Evolutionary conservation across 2,329 filamentous ascomycete genomes (phyloP).

Genomic region (Neonectria ditissima): DNA sequence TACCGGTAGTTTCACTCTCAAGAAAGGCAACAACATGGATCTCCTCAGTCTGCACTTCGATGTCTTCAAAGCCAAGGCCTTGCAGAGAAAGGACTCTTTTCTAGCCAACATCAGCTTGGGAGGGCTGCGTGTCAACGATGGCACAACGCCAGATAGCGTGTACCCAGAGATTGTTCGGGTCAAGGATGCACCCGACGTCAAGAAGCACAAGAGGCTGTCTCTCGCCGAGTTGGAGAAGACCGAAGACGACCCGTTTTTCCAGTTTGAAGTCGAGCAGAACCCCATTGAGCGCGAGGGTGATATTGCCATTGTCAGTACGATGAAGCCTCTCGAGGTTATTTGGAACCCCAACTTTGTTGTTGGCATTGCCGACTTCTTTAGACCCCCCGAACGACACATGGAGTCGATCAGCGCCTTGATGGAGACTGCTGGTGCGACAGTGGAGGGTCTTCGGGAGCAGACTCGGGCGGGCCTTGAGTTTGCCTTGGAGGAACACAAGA

Average conservation of each 20-base stretch:
- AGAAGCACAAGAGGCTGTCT: slow-evolving; percentile 62
- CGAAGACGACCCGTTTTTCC: slow-evolving; percentile 84
- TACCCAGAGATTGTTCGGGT: slow-evolving; percentile 96
- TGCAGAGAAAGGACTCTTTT: slow-evolving; percentile 92
- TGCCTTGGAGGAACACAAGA: slow-evolving; percentile 97
- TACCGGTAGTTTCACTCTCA: slow-evolving; percentile 95
- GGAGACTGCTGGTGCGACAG: slow-evolving; percentile 94
- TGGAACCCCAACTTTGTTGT: slow-evolving; percentile 97
- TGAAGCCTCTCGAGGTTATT: slow-evolving; percentile 96
- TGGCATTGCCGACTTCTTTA: slow-evolving; percentile 94
- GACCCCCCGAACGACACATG: slow-evolving; percentile 96
- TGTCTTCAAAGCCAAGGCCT: slow-evolving; percentile 88
- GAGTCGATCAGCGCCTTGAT: slow-evolving; percentile 96
- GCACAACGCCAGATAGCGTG: slow-evolving; percentile 89
- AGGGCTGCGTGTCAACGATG: slow-evolving; percentile 93
- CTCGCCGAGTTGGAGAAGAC: slow-evolving; percentile 65
- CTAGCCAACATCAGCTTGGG: slow-evolving; percentile 90
- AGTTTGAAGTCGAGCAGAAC: slow-evolving; percentile 92
- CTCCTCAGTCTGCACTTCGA: slow-evolving; percentile 94
- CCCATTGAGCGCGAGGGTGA: slow-evolving; percentile 94
- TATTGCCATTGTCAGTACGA: slow-evolving; percentile 86
- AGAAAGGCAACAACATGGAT: slow-evolving; percentile 78
- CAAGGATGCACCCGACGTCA: slow-evolving; percentile 79
- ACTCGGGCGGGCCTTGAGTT: slow-evolving; percentile 96
- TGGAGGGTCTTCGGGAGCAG: slow-evolving; percentile 94